Evolutionary conservation across 2,329 filamentous ascomycete species (phyloP).

Genomic region (Colletotrichum orchidophilum): DNA sequence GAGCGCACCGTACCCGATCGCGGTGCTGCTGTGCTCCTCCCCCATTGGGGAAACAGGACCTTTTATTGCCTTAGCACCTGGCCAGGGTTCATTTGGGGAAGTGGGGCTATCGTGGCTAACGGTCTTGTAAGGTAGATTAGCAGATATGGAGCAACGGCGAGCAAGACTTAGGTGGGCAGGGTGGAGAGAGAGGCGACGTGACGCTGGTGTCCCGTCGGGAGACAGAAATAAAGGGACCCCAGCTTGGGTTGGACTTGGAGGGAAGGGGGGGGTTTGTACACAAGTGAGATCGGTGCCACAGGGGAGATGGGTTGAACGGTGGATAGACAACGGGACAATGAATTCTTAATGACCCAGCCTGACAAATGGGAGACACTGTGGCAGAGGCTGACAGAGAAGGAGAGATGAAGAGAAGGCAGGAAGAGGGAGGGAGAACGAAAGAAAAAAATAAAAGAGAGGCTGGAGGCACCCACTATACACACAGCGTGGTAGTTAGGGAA

Average conservation of each 20-base stretch:
- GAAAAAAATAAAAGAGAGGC: background rate
- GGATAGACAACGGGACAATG: background rate
- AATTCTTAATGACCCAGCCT: background rate
- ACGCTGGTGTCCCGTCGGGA: background rate
- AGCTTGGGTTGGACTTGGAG: background rate
- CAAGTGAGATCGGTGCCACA: background rate
- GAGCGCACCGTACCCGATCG: conserved; percentile 20
- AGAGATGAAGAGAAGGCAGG: background rate
- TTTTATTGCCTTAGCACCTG: conserved; percentile 30
- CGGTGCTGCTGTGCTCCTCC: conserved; percentile 17
- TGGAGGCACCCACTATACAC: background rate
- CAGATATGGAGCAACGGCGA: conserved; percentile 2
- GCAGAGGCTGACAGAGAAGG: background rate
- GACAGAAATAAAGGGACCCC: conserved; percentile 7
- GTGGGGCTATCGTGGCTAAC: conserved; percentile 28
- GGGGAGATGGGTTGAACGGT: background rate
- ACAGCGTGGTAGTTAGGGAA: background rate
- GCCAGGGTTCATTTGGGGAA: conserved; percentile 35
- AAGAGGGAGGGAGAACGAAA: background rate
- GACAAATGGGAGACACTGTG: background rate
- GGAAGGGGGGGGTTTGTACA: background rate
- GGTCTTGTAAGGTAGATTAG: conserved; percentile 3
- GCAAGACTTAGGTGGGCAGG: background rate
- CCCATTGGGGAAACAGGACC: conserved; percentile 31
- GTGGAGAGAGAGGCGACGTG: background rate